These are phyloP conservation scores for Juncus inflexus DNA, from an alignment of 176 grass and related monocot species.

Conservation along the genomic window DNA sequence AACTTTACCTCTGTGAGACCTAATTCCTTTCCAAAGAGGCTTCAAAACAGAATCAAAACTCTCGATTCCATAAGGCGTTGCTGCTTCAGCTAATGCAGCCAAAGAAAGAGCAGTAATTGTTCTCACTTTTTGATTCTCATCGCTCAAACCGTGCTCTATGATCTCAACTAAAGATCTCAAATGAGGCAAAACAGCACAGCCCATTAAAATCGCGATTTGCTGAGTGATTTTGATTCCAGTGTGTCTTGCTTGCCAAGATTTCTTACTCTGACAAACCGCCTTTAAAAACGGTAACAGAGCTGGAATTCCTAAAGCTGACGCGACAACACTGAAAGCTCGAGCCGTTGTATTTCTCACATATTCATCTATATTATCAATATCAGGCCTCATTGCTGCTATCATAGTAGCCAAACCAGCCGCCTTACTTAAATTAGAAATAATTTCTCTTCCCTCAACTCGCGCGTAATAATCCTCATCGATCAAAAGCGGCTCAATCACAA, in stretches of 20 bases:
- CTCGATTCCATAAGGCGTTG: constrained; percentile 94
- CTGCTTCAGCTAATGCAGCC: constrained; percentile 88
- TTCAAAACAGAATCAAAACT: constrained; percentile 95
- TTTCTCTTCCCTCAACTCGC: constrained; percentile 92
- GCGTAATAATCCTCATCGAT: constrained; percentile 99
- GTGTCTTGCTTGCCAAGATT: constrained; percentile 77
- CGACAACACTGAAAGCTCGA: constrained; percentile 95
- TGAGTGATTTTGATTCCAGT: constrained; percentile 96
- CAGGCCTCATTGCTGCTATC: constrained; percentile 94
- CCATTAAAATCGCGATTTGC: constrained; percentile 99
- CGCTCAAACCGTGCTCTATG: constrained; percentile 83
- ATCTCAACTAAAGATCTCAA: constrained; percentile 92
- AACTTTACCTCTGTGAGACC: constrained; percentile 84
- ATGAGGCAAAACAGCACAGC: constrained; percentile 86
- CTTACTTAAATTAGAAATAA: constrained; percentile 98
- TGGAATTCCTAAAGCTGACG: constrained; percentile 91
- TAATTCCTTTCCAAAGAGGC: constrained; percentile 97
- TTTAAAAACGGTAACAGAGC: constrained; percentile 74
- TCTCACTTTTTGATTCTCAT: constrained; percentile 95
- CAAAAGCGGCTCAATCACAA: constrained; percentile 89
- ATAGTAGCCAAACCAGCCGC: constrained; percentile 94
- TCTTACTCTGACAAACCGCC: constrained; percentile 95
- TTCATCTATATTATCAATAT: constrained; percentile 98
- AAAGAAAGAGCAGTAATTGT: constrained; percentile 94
- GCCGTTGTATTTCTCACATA: constrained; percentile 98